Evolutionary conservation across 106 monocot genomes (phyloP).

Genomic region (Dendrobium officinale): DNA sequence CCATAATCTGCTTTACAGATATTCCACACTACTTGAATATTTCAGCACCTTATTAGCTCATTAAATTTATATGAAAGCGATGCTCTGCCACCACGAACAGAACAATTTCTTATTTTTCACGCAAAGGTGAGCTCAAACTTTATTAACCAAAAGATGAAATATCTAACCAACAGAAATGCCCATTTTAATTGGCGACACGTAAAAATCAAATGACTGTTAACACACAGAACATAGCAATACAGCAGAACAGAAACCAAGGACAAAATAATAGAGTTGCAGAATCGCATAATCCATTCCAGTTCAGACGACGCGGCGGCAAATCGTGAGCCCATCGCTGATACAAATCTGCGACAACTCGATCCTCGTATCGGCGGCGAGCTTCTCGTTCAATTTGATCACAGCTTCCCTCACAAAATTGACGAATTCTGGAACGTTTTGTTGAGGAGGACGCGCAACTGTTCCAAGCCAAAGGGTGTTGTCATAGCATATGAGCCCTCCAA

Average conservation of each 20-base stretch:
- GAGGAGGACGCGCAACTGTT: conserved; percentile 19
- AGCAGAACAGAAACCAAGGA: neutral
- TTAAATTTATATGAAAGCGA: too few species aligned
- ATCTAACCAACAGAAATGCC: too few species aligned
- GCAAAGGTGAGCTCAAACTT: too few species aligned
- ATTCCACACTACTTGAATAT: too few species aligned
- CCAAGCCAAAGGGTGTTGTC: conserved; percentile 68
- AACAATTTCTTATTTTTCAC: too few species aligned
- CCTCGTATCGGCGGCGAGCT: conserved; percentile 13
- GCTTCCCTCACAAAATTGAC: neutral
- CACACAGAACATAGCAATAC: neutral
- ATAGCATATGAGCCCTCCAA: conserved; percentile 48
- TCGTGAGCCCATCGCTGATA: conserved; percentile 13
- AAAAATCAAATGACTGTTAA: too few species aligned
- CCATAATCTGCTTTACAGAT: too few species aligned
- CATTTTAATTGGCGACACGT: too few species aligned
- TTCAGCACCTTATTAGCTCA: too few species aligned
- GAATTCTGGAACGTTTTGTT: neutral
- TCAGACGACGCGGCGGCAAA: conserved; percentile 12
- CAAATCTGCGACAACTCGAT: conserved; percentile 15
- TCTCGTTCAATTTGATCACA: conserved; percentile 16
- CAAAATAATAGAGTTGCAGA: neutral
- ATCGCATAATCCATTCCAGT: neutral
- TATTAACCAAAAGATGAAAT: too few species aligned
- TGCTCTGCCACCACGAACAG: too few species aligned